A percentile compares a stretch with the other conserved stretches of the same genome.
Conservation (phyloP, 441 rosid genomes). For the Jatropha podagrica region DNA sequence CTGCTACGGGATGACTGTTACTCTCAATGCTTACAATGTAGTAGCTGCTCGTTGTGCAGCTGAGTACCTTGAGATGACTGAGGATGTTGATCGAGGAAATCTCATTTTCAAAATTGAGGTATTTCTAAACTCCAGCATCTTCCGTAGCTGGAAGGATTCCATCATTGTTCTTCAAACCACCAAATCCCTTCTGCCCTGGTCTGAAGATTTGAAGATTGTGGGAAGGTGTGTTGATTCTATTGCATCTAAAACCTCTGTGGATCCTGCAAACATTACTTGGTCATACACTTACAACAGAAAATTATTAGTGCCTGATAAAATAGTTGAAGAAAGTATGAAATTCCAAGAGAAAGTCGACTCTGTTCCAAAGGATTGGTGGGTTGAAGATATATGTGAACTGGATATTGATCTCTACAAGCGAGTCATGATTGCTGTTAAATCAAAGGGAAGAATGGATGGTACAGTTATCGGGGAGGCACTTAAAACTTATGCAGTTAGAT, state of each 20-base stretch:
- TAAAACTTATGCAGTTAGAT: slow-evolving; percentile 66
- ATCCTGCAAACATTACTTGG: slow-evolving; percentile 77
- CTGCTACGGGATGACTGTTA: slow-evolving; percentile 92
- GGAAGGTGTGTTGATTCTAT: slow-evolving; percentile 88
- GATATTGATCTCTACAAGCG: slow-evolving; percentile 75
- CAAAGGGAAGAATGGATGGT: slow-evolving; percentile 81
- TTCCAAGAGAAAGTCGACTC: slow-evolving; percentile 47
- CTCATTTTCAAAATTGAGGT: slow-evolving; percentile 84
- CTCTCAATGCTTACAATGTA: slow-evolving; percentile 83
- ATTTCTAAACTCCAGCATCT: slow-evolving; percentile 81
- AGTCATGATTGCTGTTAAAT: slow-evolving; percentile 65
- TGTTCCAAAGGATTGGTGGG: slow-evolving; percentile 98
- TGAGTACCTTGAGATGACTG: slow-evolving; percentile 94
- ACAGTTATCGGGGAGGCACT: slow-evolving; percentile 76
- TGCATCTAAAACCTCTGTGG: slow-evolving; percentile 78
- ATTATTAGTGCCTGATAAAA: slow-evolving; percentile 49
- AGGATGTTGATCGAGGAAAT: slow-evolving; percentile 79
- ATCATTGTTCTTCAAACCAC: slow-evolving; percentile 90
- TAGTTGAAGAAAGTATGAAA: slow-evolving; percentile 42
- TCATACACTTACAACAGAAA: slow-evolving; percentile 88
- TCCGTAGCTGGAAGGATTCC: slow-evolving; percentile 96
- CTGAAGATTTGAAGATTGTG: slow-evolving; percentile 83
- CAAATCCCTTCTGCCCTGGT: slow-evolving; percentile 75
- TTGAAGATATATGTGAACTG: slow-evolving; percentile 88
- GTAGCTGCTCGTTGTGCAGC: slow-evolving; percentile 92